These are phyloP conservation scores for Hanseniaspora hatyaiensis DNA, from an alignment of 805 yeast genomes.

Conservation along the genomic window DNA sequence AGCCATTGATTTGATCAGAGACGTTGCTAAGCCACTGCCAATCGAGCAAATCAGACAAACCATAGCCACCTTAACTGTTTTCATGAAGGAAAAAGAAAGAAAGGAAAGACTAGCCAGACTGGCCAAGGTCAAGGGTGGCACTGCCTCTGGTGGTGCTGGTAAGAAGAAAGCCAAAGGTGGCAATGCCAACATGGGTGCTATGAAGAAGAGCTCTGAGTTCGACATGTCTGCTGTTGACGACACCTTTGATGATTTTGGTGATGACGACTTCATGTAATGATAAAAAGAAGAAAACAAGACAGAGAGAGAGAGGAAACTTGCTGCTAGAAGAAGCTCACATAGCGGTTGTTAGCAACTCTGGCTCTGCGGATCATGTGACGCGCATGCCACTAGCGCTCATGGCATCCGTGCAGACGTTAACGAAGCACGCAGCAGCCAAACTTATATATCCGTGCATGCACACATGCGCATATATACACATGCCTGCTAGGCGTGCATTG, in stretches of 20 bases:
- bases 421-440: too few relatives aligned
- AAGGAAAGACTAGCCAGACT: constrained; percentile 82
- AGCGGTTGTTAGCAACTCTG: too few relatives aligned
- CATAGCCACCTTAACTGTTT: constrained; percentile 68
- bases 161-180: constrained; percentile 84
- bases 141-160: constrained; percentile 86
- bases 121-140: constrained; percentile 64
- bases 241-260: constrained; percentile 49
- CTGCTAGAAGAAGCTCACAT: background rate
- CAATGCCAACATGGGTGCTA: constrained; percentile 51
- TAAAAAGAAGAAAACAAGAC: constrained; percentile 12
- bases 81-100: constrained; percentile 73
- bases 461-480: too few relatives aligned
- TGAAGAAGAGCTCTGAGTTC: constrained; percentile 55
- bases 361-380: too few relatives aligned
- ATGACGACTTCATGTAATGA: constrained; percentile 81
- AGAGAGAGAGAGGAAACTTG: background rate
- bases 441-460: too few relatives aligned
- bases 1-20: constrained; percentile 78
- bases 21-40: constrained; percentile 65
- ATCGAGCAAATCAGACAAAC: constrained; percentile 79
- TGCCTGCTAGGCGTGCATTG: too few relatives aligned
- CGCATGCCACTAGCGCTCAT: too few relatives aligned
- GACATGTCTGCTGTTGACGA: constrained; percentile 41
- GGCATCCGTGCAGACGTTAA: too few relatives aligned